Conservation (phyloP, 2,329 filamentous ascomycete species). For the Monascus ruber region DNA sequence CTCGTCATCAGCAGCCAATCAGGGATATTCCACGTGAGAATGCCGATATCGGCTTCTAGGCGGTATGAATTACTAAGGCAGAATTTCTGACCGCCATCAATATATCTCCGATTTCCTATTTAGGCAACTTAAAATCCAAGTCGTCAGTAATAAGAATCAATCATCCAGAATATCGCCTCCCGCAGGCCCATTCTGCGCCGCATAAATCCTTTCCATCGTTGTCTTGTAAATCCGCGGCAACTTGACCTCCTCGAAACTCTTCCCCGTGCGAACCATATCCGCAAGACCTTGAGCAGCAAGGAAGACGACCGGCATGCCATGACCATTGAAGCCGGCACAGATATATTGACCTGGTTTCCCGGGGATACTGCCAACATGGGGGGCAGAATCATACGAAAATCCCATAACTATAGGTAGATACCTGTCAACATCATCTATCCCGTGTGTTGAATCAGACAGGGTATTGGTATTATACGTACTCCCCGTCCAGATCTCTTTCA, state of each 20-base stretch:
- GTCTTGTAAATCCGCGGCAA: slow-evolving; percentile 26
- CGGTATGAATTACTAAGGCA: no score
- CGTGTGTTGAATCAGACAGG: no score
- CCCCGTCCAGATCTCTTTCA: slow-evolving; percentile 27
- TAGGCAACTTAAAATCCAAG: no score
- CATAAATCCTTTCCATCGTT: slow-evolving; percentile 11
- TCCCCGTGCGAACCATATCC: slow-evolving; percentile 38
- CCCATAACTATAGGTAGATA: slow-evolving; percentile 38
- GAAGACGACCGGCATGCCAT: slow-evolving; percentile 56
- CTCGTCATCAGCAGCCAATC: no score
- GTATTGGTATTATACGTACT: no score
- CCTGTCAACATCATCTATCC: slow-evolving; percentile 8
- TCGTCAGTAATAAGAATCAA: not conserved
- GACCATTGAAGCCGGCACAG: slow-evolving; percentile 53
- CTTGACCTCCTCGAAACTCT: slow-evolving; percentile 16
- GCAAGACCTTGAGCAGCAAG: slow-evolving; percentile 49
- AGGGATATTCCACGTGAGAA: no score
- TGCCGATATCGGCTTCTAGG: no score
- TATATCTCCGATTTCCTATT: no score
- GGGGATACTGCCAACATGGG: slow-evolving; percentile 43
- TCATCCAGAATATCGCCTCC: slow-evolving; percentile 8
- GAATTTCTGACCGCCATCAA: no score
- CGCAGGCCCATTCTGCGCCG: slow-evolving; percentile 7
- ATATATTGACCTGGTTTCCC: slow-evolving; percentile 42
- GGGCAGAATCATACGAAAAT: slow-evolving; percentile 40